phyloP scores from a whole-genome alignment of 148 eudicot genomes.

The Camellia granthamiana region DNA sequence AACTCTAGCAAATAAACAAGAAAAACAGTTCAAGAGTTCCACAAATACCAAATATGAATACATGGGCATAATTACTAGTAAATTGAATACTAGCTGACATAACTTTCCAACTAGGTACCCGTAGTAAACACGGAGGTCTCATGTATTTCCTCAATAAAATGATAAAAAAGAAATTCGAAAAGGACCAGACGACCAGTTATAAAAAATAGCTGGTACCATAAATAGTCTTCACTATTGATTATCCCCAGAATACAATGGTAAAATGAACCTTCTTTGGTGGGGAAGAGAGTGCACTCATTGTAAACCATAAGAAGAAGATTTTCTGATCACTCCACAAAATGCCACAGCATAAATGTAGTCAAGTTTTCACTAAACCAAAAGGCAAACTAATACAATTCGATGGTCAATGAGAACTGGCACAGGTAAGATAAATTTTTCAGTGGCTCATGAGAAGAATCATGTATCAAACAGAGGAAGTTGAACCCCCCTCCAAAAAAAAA shows the following conservation, averaged over 20 bases:
- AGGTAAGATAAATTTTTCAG: not conserved
- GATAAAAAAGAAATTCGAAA: not conserved
- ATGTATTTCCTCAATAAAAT: not conserved
- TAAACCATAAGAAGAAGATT: not conserved
- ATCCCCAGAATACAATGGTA: not conserved
- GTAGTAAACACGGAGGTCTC: not conserved
- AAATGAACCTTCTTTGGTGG: not conserved
- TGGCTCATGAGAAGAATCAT: not conserved
- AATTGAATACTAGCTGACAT: not conserved
- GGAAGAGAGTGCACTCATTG: not conserved
- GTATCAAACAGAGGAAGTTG: not conserved
- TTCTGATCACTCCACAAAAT: too few species aligned
- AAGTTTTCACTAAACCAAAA: not conserved
- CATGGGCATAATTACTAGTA: not conserved
- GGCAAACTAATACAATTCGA: not conserved
- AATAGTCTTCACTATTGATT: not conserved
- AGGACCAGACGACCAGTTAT: not conserved
- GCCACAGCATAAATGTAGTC: not conserved
- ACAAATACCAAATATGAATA: not conserved
- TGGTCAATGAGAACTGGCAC: not conserved
- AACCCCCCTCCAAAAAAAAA: too few species aligned
- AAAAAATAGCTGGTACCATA: not conserved
- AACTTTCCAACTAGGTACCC: not conserved
- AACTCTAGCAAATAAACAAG: conserved; percentile 43
- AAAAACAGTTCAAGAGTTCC: not conserved